Evolutionary conservation across 257 asterid species (phyloP).

Genomic region (Sherardia arvensis): DNA sequence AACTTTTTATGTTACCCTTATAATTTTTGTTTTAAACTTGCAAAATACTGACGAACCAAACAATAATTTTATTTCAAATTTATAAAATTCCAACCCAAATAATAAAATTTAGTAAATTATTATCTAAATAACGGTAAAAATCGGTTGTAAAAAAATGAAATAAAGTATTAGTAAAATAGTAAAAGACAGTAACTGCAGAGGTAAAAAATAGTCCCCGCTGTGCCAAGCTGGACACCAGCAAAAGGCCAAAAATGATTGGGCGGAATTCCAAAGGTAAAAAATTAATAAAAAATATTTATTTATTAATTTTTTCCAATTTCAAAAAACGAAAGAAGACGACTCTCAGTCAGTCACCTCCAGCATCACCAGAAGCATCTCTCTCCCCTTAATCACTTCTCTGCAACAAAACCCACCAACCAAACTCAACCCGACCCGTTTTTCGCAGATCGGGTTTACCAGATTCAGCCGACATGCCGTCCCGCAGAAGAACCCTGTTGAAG

Average conservation of each 20-base stretch:
- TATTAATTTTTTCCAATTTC: neutral
- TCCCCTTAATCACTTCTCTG: conserved; percentile 1
- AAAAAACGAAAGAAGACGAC: neutral
- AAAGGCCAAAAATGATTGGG: neutral
- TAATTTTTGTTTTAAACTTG: no score
- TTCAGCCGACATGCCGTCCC: conserved; percentile 60
- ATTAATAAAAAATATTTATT: no score
- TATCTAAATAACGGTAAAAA: no score
- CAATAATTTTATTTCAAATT: no score
- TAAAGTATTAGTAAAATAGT: neutral
- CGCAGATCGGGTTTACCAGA: conserved; percentile 16
- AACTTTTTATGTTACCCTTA: no score
- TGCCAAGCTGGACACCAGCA: conserved; percentile 6
- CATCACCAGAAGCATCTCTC: conserved; percentile 20
- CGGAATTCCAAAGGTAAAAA: neutral
- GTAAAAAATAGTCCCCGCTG: neutral
- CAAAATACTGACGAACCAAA: no score
- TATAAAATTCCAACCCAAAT: no score
- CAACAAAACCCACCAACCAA: neutral
- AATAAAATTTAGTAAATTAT: no score
- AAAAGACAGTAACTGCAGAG: neutral
- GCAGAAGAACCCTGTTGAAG: conserved; percentile 94
- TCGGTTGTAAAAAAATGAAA: no score
- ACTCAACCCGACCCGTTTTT: neutral
- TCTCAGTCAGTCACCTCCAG: neutral